Evolutionary conservation across 768 basidiomycete species (phyloP).

Genomic region (Trametes maxima): DNA sequence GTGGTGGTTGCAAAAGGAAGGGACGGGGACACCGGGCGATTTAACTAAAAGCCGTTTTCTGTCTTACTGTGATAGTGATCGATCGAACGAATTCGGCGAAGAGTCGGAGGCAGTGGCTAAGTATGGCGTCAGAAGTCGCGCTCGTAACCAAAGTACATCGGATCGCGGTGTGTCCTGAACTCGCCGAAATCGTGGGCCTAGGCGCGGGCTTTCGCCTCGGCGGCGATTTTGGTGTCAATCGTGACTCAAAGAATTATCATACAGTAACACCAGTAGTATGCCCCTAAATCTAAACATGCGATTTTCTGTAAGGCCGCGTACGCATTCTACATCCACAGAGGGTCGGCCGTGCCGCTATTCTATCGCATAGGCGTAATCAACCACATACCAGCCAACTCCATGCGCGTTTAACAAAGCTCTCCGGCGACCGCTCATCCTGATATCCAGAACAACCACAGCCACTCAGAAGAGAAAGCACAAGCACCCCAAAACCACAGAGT

Average conservation of each 20-base stretch:
- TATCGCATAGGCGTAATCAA: background rate
- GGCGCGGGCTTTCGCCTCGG: too few species aligned
- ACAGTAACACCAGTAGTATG: too few species aligned
- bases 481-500: too few species aligned
- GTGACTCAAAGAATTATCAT: too few species aligned
- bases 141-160: too few species aligned
- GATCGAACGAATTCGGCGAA: constrained; percentile 7
- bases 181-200: too few species aligned
- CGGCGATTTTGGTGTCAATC: too few species aligned
- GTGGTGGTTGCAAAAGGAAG: too few species aligned
- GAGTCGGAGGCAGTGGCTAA: background rate
- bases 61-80: background rate
- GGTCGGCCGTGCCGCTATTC: too few species aligned
- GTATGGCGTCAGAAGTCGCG: background rate
- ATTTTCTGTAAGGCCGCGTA: too few species aligned
- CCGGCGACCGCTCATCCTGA: constrained; percentile 39
- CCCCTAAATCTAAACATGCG: too few species aligned
- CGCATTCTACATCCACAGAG: background rate
- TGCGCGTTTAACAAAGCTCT: constrained; percentile 35
- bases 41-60: constrained; percentile 1
- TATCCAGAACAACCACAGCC: constrained; percentile 12
- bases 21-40: background rate
- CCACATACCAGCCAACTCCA: constrained; percentile 39
- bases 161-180: too few species aligned
- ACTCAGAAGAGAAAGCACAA: background rate